phyloP scores from a whole-genome alignment of 2,329 filamentous ascomycete species.

The Cordyceps tenuipes region DNA sequence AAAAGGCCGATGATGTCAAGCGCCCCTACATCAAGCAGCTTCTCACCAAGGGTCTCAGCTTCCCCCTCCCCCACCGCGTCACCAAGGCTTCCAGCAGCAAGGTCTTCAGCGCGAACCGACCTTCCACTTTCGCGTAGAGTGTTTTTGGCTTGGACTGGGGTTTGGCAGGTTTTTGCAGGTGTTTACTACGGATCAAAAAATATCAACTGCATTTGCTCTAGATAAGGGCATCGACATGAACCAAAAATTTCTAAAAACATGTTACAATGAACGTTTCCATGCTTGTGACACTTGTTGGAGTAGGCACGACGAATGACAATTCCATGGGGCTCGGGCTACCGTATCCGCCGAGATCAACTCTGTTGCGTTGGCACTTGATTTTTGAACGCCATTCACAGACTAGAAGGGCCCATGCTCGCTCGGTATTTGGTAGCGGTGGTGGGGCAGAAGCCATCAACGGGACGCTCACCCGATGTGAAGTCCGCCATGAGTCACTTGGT shows the following conservation, averaged over 20 bases:
- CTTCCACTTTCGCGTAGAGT: conserved; percentile 94
- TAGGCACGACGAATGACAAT: neutral
- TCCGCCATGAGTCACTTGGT: conserved; percentile 1
- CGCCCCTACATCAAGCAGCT: conserved; percentile 99
- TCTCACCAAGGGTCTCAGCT: conserved; percentile 86
- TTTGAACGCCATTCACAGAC: neutral
- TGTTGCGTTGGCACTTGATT: neutral
- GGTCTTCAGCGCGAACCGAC: conserved; percentile 87
- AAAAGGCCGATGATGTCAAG: conserved; percentile 91
- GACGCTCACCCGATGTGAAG: neutral
- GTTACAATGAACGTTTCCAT: neutral
- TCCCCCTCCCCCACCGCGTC: conserved; percentile 96
- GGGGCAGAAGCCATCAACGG: neutral
- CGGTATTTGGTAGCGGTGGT: neutral
- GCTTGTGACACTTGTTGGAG: neutral
- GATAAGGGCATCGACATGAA: conserved; percentile 39
- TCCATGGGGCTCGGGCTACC: neutral
- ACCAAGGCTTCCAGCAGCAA: conserved; percentile 77
- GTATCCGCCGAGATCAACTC: neutral
- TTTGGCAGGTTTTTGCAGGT: conserved; percentile 50
- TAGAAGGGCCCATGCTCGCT: neutral
- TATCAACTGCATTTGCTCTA: conserved; percentile 50
- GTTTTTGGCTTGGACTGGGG: conserved; percentile 42
- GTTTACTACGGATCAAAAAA: conserved; percentile 55
- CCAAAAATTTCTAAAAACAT: conserved; percentile 20